phyloP scores from a whole-genome alignment of 177 flowering plant genomes.

The Tripterygium wilfordii region DNA sequence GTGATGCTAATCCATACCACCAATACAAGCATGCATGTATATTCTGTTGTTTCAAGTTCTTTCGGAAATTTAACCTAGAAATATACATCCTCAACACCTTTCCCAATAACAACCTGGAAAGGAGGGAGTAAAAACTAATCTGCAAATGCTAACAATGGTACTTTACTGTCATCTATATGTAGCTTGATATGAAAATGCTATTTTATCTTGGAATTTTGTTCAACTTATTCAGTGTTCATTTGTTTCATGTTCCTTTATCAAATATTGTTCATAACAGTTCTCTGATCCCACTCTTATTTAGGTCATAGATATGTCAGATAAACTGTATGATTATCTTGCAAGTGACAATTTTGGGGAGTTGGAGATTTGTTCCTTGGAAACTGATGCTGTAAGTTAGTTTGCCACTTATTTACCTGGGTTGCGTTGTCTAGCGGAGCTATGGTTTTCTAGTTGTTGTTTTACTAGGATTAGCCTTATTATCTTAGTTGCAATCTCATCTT shows the following conservation, averaged over 20 bases:
- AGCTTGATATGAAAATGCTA: no score
- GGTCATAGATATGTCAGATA: conserved; percentile 70
- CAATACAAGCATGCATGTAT: no score
- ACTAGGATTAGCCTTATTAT: neutral
- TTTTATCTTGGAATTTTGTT: no score
- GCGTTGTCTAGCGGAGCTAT: neutral
- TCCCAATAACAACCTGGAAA: no score
- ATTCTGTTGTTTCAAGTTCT: no score
- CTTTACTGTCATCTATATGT: no score
- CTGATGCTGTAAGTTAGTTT: conserved; percentile 33
- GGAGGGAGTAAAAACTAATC: no score
- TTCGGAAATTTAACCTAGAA: no score
- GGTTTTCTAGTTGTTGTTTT: neutral
- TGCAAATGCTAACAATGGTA: neutral
- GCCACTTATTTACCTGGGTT: neutral
- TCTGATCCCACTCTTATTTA: conserved; percentile 11
- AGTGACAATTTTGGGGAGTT: conserved; percentile 34
- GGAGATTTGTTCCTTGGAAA: conserved; percentile 12
- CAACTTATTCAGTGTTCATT: neutral
- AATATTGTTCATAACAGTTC: neutral
- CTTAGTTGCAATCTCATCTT: neutral
- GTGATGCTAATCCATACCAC: conserved; percentile 1
- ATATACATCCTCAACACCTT: no score
- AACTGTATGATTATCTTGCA: conserved; percentile 46
- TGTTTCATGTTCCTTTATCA: neutral